A percentile compares a stretch with the other conserved stretches of the same genome.
These are phyloP conservation scores for Russula earlei DNA, from an alignment of 768 basidiomycete genomes.

Conservation along the genomic window DNA sequence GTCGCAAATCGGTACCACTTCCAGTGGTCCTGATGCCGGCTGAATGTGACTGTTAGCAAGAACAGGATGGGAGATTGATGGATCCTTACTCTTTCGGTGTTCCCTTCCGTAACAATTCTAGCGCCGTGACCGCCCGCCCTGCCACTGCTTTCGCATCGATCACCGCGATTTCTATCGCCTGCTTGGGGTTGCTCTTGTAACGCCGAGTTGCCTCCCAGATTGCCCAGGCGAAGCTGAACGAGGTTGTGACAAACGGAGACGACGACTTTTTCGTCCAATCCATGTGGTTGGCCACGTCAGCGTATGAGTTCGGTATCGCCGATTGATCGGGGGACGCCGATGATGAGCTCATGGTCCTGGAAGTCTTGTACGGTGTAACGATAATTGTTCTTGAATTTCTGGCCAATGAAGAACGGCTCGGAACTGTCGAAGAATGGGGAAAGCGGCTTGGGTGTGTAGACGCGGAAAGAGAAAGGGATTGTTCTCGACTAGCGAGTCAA, in stretches of 20 bases:
- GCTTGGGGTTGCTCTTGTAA: conserved; percentile 63
- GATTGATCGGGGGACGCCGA: conserved; percentile 14
- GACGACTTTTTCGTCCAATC: conserved; percentile 67
- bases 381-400: conserved; percentile 40
- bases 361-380: conserved; percentile 24
- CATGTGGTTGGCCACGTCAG: conserved; percentile 60
- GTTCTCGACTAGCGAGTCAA: conserved; percentile 47
- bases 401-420: conserved; percentile 62
- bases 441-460: conserved; percentile 62
- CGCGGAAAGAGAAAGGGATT: conserved; percentile 75
- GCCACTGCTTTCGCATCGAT: conserved; percentile 59
- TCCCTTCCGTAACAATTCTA: conserved; percentile 50
- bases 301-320: conserved; percentile 34
- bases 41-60: conserved; percentile 23
- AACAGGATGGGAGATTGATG: not conserved
- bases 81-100: conserved; percentile 44
- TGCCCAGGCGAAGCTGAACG: conserved; percentile 76
- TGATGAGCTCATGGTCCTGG: conserved; percentile 15
- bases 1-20: conserved; percentile 69
- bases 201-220: conserved; percentile 74
- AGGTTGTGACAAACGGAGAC: conserved; percentile 64
- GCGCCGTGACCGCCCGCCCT: conserved; percentile 51
- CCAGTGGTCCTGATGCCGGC: conserved; percentile 56
- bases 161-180: conserved; percentile 68
- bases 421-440: conserved; percentile 42